Evolutionary conservation across 2,329 filamentous ascomycete genomes (phyloP).

Genomic region (Polytolypa hystricis): DNA sequence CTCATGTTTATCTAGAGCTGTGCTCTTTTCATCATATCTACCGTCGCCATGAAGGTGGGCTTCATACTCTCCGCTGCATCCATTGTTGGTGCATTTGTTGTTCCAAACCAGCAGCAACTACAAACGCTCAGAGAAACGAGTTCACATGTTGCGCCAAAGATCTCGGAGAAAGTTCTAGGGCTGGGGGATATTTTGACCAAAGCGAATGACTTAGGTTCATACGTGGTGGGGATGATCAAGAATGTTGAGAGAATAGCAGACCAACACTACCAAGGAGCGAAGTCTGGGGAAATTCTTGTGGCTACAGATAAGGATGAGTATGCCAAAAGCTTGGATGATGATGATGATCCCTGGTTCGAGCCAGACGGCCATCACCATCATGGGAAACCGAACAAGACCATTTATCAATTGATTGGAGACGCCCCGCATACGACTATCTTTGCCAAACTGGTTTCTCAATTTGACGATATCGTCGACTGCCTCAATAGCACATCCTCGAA

Average conservation of each 20-base stretch:
- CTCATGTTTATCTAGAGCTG: background rate
- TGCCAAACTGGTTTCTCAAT: conserved; percentile 61
- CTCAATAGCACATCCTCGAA: conserved; percentile 66
- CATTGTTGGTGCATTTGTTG: conserved; percentile 38
- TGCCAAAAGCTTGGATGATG: conserved; percentile 5
- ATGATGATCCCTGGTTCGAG: background rate
- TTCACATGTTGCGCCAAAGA: conserved; percentile 4
- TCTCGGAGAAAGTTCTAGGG: background rate
- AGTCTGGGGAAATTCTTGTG: background rate
- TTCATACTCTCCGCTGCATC: conserved; percentile 36
- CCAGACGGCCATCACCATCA: conserved; percentile 19
- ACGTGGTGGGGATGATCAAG: background rate
- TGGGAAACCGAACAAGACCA: conserved; percentile 52
- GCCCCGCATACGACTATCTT: conserved; percentile 70
- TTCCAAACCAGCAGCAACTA: conserved; percentile 39
- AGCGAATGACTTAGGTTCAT: background rate
- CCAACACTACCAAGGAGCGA: background rate
- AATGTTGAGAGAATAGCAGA: background rate
- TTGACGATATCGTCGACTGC: conserved; percentile 57
- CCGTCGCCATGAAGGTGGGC: conserved; percentile 35
- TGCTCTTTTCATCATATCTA: background rate
- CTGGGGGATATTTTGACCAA: background rate
- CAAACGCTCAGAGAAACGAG: conserved; percentile 13
- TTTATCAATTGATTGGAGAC: conserved; percentile 68
- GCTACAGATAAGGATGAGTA: background rate